A percentile compares a stretch with the other conserved stretches of the same genome.
Conservation (phyloP, 1,139 yeast genomes). For the Candida tropicalis region DNA sequence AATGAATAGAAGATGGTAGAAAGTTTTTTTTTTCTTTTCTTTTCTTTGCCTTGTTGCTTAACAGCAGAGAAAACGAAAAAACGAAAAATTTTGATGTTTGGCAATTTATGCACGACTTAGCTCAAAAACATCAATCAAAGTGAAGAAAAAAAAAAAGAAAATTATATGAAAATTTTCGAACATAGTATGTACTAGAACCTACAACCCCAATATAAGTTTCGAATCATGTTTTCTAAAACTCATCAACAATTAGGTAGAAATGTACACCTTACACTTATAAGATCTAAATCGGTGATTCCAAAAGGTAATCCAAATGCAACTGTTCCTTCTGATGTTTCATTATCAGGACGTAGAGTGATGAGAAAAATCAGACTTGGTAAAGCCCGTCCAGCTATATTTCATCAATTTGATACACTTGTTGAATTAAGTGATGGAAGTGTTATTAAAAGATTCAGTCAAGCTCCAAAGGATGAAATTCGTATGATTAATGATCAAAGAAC, state of each 20-base stretch:
- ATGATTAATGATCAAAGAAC: constrained; percentile 89
- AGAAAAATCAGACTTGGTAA: constrained; percentile 66
- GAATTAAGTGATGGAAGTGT: constrained; percentile 95
- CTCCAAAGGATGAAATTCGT: constrained; percentile 84
- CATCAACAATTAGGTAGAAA: neutral
- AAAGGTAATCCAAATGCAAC: neutral
- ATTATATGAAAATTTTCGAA: neutral
- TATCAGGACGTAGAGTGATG: constrained; percentile 55
- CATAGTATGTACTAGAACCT: neutral
- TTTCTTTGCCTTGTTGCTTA: neutral
- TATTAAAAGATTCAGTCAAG: constrained; percentile 77
- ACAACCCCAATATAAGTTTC: neutral
- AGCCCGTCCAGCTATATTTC: constrained; percentile 90
- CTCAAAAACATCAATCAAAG: neutral
- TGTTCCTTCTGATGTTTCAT: constrained; percentile 31
- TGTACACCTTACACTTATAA: constrained; percentile 1
- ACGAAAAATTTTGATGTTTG: constrained; percentile 6
- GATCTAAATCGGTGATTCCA: constrained; percentile 1
- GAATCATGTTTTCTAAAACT: constrained; percentile 1
- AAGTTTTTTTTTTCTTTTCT: constrained; percentile 2
- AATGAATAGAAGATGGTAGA: constrained; percentile 9
- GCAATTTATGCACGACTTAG: constrained; percentile 6
- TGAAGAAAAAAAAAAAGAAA: constrained; percentile 3
- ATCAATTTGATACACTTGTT: constrained; percentile 83
- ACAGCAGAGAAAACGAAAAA: neutral